phyloP scores from a whole-genome alignment of 306 rosid species.

The Lupinus albus region DNA sequence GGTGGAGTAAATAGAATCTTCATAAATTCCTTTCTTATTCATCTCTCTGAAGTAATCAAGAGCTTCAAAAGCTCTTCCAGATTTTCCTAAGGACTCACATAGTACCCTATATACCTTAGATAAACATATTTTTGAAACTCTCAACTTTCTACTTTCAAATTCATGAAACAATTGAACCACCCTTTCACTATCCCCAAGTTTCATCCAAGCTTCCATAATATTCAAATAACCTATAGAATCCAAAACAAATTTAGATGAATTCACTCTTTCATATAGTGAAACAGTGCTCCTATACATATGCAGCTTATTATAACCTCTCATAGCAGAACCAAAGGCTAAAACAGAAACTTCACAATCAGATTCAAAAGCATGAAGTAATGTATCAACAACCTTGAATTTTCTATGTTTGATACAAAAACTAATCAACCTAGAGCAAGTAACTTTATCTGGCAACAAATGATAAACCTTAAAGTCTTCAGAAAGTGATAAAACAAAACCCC shows the following conservation, averaged over 20 bases:
- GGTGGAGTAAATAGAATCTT: slow-evolving; percentile 56
- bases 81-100: slow-evolving; percentile 54
- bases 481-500: slow-evolving; percentile 50
- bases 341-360: slow-evolving; percentile 43
- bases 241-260: slow-evolving; percentile 35
- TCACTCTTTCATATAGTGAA: slow-evolving; percentile 47
- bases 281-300: slow-evolving; percentile 69
- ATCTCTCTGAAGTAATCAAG: slow-evolving; percentile 57
- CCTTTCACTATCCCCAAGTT: slow-evolving; percentile 46
- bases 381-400: slow-evolving; percentile 57
- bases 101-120: slow-evolving; percentile 49
- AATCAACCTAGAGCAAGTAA: slow-evolving; percentile 59
- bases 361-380: slow-evolving; percentile 47
- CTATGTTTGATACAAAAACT: slow-evolving; percentile 58
- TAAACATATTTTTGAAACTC: slow-evolving; percentile 38
- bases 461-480: slow-evolving; percentile 58
- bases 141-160: slow-evolving; percentile 38
- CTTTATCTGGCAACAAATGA: slow-evolving; percentile 56
- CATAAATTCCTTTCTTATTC: slow-evolving; percentile 45
- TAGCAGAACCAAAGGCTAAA: slow-evolving; percentile 55
- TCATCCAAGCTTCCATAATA: slow-evolving; percentile 65
- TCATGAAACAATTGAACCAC: slow-evolving; percentile 58
- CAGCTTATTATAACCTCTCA: slow-evolving; percentile 67
- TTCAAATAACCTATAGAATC: slow-evolving; percentile 55
- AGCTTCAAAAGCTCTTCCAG: slow-evolving; percentile 61